Evolutionary conservation across 2,329 filamentous ascomycete genomes (phyloP).

Genomic region (Calcarisporium arbuscula): DNA sequence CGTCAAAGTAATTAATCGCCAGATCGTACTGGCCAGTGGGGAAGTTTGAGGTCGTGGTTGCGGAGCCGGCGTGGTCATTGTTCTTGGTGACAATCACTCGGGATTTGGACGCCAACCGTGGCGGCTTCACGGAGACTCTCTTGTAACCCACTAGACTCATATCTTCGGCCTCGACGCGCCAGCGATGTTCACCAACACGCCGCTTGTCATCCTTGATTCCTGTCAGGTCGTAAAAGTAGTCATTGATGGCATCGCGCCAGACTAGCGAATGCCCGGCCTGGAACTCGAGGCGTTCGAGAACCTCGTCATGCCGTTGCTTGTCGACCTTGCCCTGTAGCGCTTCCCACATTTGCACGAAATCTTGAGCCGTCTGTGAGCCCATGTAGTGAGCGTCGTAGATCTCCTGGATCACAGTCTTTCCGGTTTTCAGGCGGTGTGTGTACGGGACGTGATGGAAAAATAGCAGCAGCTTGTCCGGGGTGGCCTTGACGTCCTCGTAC

Average conservation of each 20-base stretch:
- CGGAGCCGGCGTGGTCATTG: constrained; percentile 40
- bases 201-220: constrained; percentile 49
- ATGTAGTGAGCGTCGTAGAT: constrained; percentile 59
- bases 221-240: constrained; percentile 58
- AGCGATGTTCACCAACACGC: constrained; percentile 55
- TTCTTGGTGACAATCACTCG: constrained; percentile 48
- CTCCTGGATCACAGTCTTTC: constrained; percentile 62
- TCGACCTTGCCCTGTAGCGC: constrained; percentile 52
- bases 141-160: constrained; percentile 57
- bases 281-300: constrained; percentile 52
- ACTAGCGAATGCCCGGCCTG: constrained; percentile 65
- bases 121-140: constrained; percentile 46
- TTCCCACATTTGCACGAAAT: constrained; percentile 49
- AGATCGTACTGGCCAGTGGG: constrained; percentile 53
- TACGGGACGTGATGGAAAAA: constrained; percentile 74
- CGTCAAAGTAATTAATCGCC: constrained; percentile 61
- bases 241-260: constrained; percentile 61
- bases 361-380: constrained; percentile 54
- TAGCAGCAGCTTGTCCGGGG: constrained; percentile 60
- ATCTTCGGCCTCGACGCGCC: constrained; percentile 62
- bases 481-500: constrained; percentile 56
- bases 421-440: constrained; percentile 53
- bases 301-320: constrained; percentile 50
- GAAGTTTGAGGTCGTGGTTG: constrained; percentile 38
- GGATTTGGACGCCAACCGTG: constrained; percentile 51